phyloP scores from a whole-genome alignment of 108 stramenopile genomes.

The Nitzschia sp. region DNA sequence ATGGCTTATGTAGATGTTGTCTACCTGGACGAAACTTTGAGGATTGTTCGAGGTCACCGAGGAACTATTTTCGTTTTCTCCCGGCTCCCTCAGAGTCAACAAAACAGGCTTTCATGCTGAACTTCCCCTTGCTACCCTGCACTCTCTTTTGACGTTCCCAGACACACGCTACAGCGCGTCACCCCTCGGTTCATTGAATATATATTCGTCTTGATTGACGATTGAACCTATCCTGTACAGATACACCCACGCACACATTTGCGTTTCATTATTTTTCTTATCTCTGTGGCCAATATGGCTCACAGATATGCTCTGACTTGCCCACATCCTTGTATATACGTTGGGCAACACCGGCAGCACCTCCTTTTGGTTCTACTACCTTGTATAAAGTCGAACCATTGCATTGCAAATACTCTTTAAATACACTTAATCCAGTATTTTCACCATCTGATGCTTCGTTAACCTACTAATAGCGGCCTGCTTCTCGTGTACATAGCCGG shows the following conservation, averaged over 20 bases:
- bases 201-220: not conserved
- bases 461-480: no score
- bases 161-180: no score
- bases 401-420: no score
- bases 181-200: no score
- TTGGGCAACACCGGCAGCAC: no score
- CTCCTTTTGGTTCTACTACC: no score
- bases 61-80: slow-evolving; percentile 74
- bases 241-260: not conserved
- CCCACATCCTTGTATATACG: no score
- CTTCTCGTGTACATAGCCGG: no score
- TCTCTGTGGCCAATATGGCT: not conserved
- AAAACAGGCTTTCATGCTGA: slow-evolving; percentile 3
- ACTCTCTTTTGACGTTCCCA: not conserved
- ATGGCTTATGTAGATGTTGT: slow-evolving; percentile 73
- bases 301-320: no score
- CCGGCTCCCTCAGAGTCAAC: slow-evolving; percentile 29
- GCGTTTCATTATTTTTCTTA: not conserved
- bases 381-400: no score
- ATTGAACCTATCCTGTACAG: not conserved
- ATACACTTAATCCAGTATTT: no score
- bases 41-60: slow-evolving; percentile 70
- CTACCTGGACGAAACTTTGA: slow-evolving; percentile 66
- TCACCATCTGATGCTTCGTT: no score
- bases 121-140: not conserved